phyloP scores from a whole-genome alignment of 2,329 filamentous ascomycete species.

The Botrytis sinoallii region DNA sequence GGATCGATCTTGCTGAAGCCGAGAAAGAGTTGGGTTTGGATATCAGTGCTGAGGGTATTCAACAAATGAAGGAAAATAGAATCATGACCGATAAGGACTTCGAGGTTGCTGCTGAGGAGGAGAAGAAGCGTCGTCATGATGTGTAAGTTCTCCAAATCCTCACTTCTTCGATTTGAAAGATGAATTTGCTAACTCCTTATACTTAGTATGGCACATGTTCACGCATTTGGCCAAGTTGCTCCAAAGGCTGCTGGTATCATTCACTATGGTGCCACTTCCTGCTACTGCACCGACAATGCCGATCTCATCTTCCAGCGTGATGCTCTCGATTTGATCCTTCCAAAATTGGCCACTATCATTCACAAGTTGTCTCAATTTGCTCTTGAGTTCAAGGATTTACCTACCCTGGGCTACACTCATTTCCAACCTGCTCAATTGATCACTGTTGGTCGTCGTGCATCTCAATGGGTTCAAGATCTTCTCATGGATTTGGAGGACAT shows the following conservation, averaged over 20 bases:
- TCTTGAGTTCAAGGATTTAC: slow-evolving; percentile 66
- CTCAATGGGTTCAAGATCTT: slow-evolving; percentile 71
- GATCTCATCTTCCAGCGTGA: slow-evolving; percentile 69
- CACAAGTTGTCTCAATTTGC: slow-evolving; percentile 72
- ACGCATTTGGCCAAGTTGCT: slow-evolving; percentile 70
- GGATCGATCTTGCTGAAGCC: slow-evolving; percentile 78
- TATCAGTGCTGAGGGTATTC: slow-evolving; percentile 71
- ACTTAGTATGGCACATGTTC: slow-evolving; percentile 48
- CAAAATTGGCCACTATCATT: slow-evolving; percentile 77
- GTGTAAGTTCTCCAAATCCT: slow-evolving; percentile 43
- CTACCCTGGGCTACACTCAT: slow-evolving; percentile 76
- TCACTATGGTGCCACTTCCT: slow-evolving; percentile 56
- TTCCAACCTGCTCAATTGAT: slow-evolving; percentile 56
- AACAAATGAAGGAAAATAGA: slow-evolving; percentile 71
- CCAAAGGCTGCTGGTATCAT: slow-evolving; percentile 81
- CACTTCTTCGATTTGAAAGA: slow-evolving; percentile 23
- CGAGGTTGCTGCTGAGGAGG: slow-evolving; percentile 69
- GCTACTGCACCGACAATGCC: slow-evolving; percentile 56
- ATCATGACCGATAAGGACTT: slow-evolving; percentile 78
- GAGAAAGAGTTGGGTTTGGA: slow-evolving; percentile 78
- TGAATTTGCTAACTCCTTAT: background rate
- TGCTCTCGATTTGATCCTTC: slow-evolving; percentile 70
- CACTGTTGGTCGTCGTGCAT: slow-evolving; percentile 45
- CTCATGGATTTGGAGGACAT: slow-evolving; percentile 73
- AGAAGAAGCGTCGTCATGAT: slow-evolving; percentile 68